Evolutionary conservation across 768 basidiomycete genomes (phyloP), one percentile per base, ranked within the genome.

Genomic region (Hebeloma cylindrosporum): DNA sequence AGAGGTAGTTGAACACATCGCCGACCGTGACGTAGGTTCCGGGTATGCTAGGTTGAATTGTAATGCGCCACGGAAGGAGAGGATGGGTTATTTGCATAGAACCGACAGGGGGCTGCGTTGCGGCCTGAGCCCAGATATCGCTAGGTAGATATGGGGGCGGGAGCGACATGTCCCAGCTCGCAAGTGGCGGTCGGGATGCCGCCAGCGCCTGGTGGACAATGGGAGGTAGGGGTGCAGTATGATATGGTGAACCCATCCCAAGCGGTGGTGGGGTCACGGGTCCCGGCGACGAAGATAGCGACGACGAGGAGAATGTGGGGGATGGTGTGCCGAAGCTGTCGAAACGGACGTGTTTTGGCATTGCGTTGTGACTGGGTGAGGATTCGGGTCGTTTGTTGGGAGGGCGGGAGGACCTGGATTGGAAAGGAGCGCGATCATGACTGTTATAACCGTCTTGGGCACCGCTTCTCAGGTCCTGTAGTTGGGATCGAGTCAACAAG

Each of bases 271-370:
- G 47, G 6, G 47, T 48, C 4, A 34, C 3, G 1, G 16, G n/a
- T 4, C 26, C 47, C 4, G 33, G 33, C 13, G 33, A 36, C 16
- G 47, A 43, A 7, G 45, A 22, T 3, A 48, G 27, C 17, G 47
- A 42, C 14, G 47, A 48, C 1, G 34, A 31, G 0, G 47, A 48
- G 47, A 44, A 50, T n/a, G 36, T 21, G 20, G 48, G 48, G 10
- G 48, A 50, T 7, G 48, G 48, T 7, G 42, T 45, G n/a, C 13
- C n/a, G 34, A 29, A 22, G 2, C 34, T 18, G 14, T 14, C 23
- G 31, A 50, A 50, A 43, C 40, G 48, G 21, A 50, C 48, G 48
- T 50, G 48, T 23, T 50, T 50, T 38, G 48, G 48, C 48, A 50
- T 50, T 28, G n/a, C n/a, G 48, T 32, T 20, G 4, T 14, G n/a